Percentiles rank a stretch among this genome's conserved stretches.
Conservation (phyloP, 192 early-diverging fungal genomes). For the Podila verticillata region DNA sequence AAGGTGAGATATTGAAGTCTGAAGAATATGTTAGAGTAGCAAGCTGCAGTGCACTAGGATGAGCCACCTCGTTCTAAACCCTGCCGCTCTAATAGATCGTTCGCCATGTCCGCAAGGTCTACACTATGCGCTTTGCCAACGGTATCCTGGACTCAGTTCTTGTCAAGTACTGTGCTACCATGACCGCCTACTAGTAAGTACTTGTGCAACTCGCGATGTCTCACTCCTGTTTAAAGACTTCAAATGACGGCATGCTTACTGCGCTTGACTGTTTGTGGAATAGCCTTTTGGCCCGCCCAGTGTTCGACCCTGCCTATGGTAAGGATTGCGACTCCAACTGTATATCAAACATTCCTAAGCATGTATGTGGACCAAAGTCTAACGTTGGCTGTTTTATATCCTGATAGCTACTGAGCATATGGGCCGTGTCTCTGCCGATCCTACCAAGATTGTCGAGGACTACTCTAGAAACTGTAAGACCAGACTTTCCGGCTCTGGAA, state of each 20-base stretch:
- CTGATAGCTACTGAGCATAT: conserved; percentile 62
- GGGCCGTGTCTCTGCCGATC: conserved; percentile 59
- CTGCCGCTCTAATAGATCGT: conserved; percentile 42
- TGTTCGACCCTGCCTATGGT: conserved; percentile 68
- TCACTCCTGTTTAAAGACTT: background rate
- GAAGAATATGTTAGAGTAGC: too few species aligned
- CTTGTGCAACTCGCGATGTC: too few species aligned
- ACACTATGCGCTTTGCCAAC: conserved; percentile 67
- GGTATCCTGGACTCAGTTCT: conserved; percentile 72
- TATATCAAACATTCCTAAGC: background rate
- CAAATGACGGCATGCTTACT: background rate
- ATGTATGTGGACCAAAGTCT: background rate
- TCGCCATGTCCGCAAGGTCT: conserved; percentile 65
- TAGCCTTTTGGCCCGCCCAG: conserved; percentile 67
- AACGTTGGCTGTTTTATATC: background rate
- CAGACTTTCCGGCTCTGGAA: too few species aligned
- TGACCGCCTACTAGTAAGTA: conserved; percentile 73
- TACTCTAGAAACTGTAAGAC: conserved; percentile 69
- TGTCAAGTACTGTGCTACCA: conserved; percentile 73
- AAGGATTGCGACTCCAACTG: background rate
- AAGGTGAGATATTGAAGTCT: conserved; percentile 45
- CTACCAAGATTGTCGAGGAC: conserved; percentile 69
- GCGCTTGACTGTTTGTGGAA: background rate
- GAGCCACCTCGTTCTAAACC: background rate
- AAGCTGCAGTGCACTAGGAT: too few species aligned